Base-by-base conservation (phyloP, 2,329 filamentous ascomycete species). In the Penicillium sp. region DNA sequence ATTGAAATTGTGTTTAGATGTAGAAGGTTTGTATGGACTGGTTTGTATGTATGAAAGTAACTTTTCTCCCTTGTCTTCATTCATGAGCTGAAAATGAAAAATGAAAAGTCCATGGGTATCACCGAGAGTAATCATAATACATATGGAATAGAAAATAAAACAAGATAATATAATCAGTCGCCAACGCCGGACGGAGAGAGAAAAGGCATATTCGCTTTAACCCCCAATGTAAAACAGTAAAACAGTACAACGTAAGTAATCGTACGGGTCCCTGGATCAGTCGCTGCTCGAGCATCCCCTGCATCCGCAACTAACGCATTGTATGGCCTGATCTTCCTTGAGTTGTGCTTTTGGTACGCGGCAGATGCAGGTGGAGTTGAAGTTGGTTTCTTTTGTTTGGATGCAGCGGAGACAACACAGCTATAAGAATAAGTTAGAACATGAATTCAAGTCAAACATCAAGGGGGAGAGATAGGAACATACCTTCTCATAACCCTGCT, bases 341-440 rank as follows among this genome's bases (percentile, higher is more conserved):
- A 99, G 76, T 72, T 95, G 85, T 30, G 90, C 87, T 69, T 89
- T 88, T 1, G 94, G 94, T 51, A 99, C 93, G 52, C 94, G 89
- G 73, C 94, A 99, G 68, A 99, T 94, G 72, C 94, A 99, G 0
- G 93, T 99, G 62, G 90, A 89, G 74, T 93, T 94, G 79, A 97
- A 99, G 74, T 99, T 99, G 28, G 94, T 99, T 80, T 99, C 94
- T 75, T 97, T 97, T n/a, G 94, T 97, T 75, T 99, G 94, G 56
- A 99, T 93, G 74, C 94, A 99, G 61, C 92, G 85, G 55, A 97
- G 80, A 73, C 94, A 99, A 75, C 94, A 99, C 45, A 99, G 78
- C 89, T 94, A 67, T 33, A 54, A 20, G 6, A 47, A 20, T 11
- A 20, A 42, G 8, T n/a, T n/a, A n/a, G n/a, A n/a, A n/a, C n/a